phyloP scores from a whole-genome alignment of 2,329 filamentous ascomycete species.

The Curvularia eragrostidis region DNA sequence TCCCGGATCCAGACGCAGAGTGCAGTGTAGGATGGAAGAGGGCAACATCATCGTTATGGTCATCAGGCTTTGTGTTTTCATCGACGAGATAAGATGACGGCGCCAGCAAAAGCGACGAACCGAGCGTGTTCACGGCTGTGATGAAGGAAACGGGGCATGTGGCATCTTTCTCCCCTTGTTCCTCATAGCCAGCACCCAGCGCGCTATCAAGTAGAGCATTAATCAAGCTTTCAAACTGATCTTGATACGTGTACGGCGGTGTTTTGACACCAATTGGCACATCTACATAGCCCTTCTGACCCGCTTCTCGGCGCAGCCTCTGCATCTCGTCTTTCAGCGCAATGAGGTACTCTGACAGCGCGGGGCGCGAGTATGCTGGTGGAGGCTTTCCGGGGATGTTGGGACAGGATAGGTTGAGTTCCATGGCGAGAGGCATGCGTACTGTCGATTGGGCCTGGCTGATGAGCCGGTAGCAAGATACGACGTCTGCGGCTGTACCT shows the following conservation, averaged over 20 bases:
- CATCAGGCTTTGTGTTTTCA: too few species aligned
- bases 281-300: conserved; percentile 13
- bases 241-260: conserved; percentile 75
- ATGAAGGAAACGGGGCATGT: conserved; percentile 66
- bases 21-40: conserved; percentile 51
- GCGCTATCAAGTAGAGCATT: conserved; percentile 55
- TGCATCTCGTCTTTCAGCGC: conserved; percentile 51
- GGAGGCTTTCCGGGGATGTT: conserved; percentile 74
- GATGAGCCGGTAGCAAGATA: conserved; percentile 62
- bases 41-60: background rate
- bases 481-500: conserved; percentile 65
- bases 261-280: conserved; percentile 72
- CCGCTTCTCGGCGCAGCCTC: background rate
- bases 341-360: conserved; percentile 63
- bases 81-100: too few species aligned
- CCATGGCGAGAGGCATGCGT: conserved; percentile 66
- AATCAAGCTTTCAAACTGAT: conserved; percentile 67
- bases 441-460: conserved; percentile 41
- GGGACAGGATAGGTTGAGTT: conserved; percentile 80
- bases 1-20: conserved; percentile 62
- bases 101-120: conserved; percentile 67
- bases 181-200: too few species aligned
- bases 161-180: conserved; percentile 8
- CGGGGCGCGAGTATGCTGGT: conserved; percentile 68
- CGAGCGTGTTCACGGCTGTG: conserved; percentile 77